Base-by-base conservation (phyloP, 495 filamentous ascomycete species). In the Annulohypoxylon nitens region DNA sequence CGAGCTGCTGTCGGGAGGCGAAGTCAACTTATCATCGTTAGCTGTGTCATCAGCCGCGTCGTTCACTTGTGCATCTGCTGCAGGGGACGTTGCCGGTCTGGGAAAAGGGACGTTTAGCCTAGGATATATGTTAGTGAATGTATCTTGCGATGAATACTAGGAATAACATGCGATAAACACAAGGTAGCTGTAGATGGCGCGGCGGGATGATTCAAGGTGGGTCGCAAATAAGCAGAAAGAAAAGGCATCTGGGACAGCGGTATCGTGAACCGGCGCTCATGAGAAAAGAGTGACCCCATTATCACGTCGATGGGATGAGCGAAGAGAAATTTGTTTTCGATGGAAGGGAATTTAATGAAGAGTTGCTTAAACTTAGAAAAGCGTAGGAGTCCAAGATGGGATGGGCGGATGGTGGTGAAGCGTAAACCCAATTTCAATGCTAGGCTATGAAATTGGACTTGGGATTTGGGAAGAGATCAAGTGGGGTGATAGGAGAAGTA, bases 1-100 rank as follows among this genome's bases (percentile, higher is more conserved):
- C 8, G 78, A 77, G 18, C 74, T 80, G 16, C 45, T 76, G 50
- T 82, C 76, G 6, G 79, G 76, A n/a, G 76, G 79, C 4, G 79
- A 72, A 51, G 78, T 79, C 18, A 81, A 65, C 16, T 79, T 77
- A 43, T 73, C 75, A 16, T 79, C 70, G 18, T 79, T 77, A 14
- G 64, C 60, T n/a, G 65, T 62, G 23, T 80, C 73, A 9, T 78
- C 71, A 41, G 48, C 61, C 3, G 26, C 16, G 11, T 74, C 61
- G 9, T 48, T 50, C 0, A 57, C 11, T 8, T 57, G 36, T 2
- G 50, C n/a, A 7, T 20, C 70, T 16, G 76, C 58, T 16, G 75
- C 71, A 10, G 59, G 36, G 12, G 58, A 57, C 18, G 64, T 45
- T 34, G 61, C 50, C 12, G 60, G 59, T 37, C 66, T 67, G 4